Evolutionary conservation across 768 basidiomycete species (phyloP).

Genomic region (Coprinellus micaceus): DNA sequence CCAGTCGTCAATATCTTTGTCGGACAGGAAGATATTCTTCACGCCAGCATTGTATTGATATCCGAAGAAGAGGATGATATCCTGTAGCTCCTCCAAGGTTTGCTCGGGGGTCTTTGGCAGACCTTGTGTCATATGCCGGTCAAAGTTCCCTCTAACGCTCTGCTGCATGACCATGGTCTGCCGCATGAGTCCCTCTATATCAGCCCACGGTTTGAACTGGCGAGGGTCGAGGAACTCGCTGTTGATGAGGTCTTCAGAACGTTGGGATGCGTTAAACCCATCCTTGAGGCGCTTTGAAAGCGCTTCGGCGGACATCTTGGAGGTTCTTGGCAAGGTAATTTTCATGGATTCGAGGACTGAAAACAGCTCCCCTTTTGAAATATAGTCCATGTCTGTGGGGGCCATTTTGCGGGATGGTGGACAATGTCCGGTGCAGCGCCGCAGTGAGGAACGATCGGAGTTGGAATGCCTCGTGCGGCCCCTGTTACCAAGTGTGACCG

Average conservation of each 20-base stretch:
- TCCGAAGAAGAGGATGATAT: constrained; percentile 21
- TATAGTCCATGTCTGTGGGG: not conserved
- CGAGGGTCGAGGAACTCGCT: constrained; percentile 10
- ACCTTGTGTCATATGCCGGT: constrained; percentile 9
- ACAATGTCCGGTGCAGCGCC: not conserved
- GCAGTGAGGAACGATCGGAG: too few relatives aligned
- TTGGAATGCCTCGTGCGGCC: too few relatives aligned
- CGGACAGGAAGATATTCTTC: constrained; percentile 18
- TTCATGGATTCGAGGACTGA: constrained; percentile 24
- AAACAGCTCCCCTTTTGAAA: constrained; percentile 22
- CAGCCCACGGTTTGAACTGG: constrained; percentile 13
- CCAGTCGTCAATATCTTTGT: constrained; percentile 16
- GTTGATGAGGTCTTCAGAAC: constrained; percentile 16
- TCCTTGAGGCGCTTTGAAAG: constrained; percentile 19
- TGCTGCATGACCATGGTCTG: constrained; percentile 14
- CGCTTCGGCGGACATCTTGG: constrained; percentile 24
- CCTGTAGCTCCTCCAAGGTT: constrained; percentile 27
- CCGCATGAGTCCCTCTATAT: constrained; percentile 10
- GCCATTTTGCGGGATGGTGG: not conserved
- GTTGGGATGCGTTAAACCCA: constrained; percentile 26
- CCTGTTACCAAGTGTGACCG: too few relatives aligned
- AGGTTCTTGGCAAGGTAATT: constrained; percentile 22
- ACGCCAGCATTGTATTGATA: constrained; percentile 14
- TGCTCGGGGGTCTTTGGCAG: constrained; percentile 15
- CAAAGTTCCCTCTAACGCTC: constrained; percentile 16